Evolutionary conservation across 169 alveolate species (phyloP).

Genomic region (Plasmodium ovale): DNA sequence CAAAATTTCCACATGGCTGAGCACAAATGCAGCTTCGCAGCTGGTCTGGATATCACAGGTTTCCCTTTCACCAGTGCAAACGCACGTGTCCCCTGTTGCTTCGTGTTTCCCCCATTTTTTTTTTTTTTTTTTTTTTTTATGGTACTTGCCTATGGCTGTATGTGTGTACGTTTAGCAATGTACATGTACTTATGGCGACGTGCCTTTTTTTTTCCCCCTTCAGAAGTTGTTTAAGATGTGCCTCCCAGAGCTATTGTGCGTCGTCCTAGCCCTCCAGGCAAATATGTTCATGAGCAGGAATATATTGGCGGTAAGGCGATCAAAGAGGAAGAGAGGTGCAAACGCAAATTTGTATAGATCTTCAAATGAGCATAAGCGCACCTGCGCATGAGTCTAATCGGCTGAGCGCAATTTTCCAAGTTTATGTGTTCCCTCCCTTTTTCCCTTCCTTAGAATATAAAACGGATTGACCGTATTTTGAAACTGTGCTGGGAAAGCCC

Average conservation of each 20-base stretch:
- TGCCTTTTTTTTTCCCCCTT: neutral
- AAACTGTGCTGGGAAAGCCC: constrained; percentile 61
- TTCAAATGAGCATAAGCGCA: neutral
- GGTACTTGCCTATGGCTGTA: too few relatives aligned
- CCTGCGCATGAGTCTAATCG: neutral
- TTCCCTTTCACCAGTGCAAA: too few relatives aligned
- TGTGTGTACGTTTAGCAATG: neutral
- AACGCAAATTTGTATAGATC: neutral
- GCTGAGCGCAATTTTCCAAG: neutral
- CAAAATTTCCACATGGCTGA: constrained; percentile 70
- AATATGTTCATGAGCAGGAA: constrained; percentile 58
- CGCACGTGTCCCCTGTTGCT: too few relatives aligned
- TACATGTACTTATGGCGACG: neutral
- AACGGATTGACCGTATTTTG: constrained; percentile 68
- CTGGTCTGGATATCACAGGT: constrained; percentile 69
- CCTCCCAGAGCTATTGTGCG: constrained; percentile 56
- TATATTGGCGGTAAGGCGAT: constrained; percentile 54
- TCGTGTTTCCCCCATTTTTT: neutral
- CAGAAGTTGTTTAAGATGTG: constrained; percentile 70
- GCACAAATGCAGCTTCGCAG: constrained; percentile 55
- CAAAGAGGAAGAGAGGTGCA: neutral
- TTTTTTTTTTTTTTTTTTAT: neutral
- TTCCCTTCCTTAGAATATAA: constrained; percentile 31
- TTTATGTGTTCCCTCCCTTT: neutral
- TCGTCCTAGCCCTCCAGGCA: constrained; percentile 56